Conservation (phyloP, 768 basidiomycete genomes). For the Strobilomyces dryophilus region DNA sequence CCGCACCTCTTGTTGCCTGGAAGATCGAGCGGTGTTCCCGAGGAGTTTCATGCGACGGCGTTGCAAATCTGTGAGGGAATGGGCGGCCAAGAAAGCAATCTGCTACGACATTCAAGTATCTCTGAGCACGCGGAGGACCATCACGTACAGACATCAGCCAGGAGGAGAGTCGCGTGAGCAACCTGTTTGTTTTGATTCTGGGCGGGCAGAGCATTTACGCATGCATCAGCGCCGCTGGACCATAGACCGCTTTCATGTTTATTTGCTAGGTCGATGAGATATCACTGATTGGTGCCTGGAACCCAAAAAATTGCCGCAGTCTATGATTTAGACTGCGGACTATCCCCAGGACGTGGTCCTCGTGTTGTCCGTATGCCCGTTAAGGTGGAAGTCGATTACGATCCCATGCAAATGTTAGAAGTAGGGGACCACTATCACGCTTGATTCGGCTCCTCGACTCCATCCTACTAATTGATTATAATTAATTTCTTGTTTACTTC, state of each 20-base stretch:
- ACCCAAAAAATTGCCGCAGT: constrained; percentile 3
- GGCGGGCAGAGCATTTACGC: constrained; percentile 1
- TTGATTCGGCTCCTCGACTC: background rate
- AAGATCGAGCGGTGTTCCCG: constrained; percentile 26
- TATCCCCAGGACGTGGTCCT: background rate
- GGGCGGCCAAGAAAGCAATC: constrained; percentile 27
- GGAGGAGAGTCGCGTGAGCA: constrained; percentile 25
- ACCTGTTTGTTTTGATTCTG: background rate
- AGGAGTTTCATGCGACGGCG: constrained; percentile 28
- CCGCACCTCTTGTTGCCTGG: constrained; percentile 29
- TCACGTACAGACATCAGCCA: constrained; percentile 6
- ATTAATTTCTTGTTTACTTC: background rate
- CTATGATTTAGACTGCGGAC: background rate
- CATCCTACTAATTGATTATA: constrained; percentile 1
- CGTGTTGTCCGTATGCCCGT: background rate
- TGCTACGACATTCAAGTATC: constrained; percentile 2
- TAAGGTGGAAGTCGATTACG: background rate
- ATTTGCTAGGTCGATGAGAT: background rate
- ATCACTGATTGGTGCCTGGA: background rate
- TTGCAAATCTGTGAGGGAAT: constrained; percentile 26
- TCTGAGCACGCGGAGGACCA: constrained; percentile 3
- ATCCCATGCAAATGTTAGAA: background rate
- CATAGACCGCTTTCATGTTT: constrained; percentile 3
- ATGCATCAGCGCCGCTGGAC: constrained; percentile 13
- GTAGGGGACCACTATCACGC: background rate